Evolutionary conservation across 176 grass and related monocot species (phyloP), one percentile per base, ranked within the genome.

Genomic region (Phoenix dactylifera): DNA sequence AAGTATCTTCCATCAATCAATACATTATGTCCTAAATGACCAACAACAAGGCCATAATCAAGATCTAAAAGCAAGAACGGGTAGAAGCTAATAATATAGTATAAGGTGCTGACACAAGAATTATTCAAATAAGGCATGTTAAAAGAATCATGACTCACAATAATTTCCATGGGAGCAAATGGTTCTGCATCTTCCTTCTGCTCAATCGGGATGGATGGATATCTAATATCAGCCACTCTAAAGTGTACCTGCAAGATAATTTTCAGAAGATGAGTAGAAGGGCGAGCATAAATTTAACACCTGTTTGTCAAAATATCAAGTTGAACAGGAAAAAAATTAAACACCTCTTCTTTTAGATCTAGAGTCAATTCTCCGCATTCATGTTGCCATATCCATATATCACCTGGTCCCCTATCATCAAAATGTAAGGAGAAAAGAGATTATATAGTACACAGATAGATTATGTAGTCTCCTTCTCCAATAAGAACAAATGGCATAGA

Each of bases 101-200:
- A 44, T 44, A 44, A 52, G 12, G 22, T 32, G 26, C 20, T 51
- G 7, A 30, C 20, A n/a, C 12, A 32, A 16, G 4, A 39, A 39
- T 10, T 20, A n/a, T 24, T 35, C 32, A 18, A 17, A 71, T 20
- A 69, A 70, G 44, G 39, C 55, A 50, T 49, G 60, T 39, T 24
- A 54, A 50, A 58, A 19, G 3, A 82, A 29, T 20, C 50, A 54
- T 44, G 23, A 24, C 80, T 61, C 74, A 97, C 93, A 73, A 72
- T 77, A 53, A 97, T 88, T 60, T 88, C 75, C 93, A 97, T 91
- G 49, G 93, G 86, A 68, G 83, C 69, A 74, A 97, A 97, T 67
- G 87, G 81, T 53, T 69, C 71, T 23, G 80, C 79, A 67, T 83
- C 55, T 60, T 82, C 84, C 64, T 89, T 82, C 72, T 97, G 93